Conservation (phyloP, 2,329 filamentous ascomycete species). For the Ramichloridium luteum region DNA sequence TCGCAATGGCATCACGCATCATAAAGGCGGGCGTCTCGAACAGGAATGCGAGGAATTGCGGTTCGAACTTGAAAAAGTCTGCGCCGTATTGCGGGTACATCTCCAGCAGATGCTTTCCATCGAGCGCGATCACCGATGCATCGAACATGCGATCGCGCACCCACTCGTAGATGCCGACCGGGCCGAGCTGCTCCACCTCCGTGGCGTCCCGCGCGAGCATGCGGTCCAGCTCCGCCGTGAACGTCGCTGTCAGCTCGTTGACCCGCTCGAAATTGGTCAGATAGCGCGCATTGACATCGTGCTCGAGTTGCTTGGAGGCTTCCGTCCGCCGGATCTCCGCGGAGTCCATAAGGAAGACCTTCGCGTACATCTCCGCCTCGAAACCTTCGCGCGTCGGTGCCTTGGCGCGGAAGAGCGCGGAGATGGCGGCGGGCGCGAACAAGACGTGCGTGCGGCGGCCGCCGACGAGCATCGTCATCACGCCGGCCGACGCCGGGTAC, state of each 20-base stretch:
- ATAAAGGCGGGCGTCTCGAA: constrained; percentile 19
- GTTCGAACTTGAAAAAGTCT: constrained; percentile 23
- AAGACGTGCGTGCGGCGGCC: constrained; percentile 20
- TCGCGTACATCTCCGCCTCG: constrained; percentile 16
- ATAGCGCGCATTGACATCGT: constrained; percentile 19
- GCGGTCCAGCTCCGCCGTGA: constrained; percentile 13
- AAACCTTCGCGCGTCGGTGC: constrained; percentile 16
- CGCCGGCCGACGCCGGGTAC: constrained; percentile 17
- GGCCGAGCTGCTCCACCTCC: constrained; percentile 10
- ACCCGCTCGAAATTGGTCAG: constrained; percentile 20
- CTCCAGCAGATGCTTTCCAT: constrained; percentile 20
- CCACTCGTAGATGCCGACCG: constrained; percentile 21
- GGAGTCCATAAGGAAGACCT: constrained; percentile 16
- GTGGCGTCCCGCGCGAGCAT: constrained; percentile 14
- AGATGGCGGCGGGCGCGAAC: constrained; percentile 14
- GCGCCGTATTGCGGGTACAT: constrained; percentile 19
- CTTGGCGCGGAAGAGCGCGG: constrained; percentile 19
- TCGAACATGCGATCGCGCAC: constrained; percentile 21
- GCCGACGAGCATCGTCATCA: constrained; percentile 20
- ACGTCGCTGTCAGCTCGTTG: constrained; percentile 21
- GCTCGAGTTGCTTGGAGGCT: constrained; percentile 14
- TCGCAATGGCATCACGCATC: constrained; percentile 13
- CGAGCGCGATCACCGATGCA: constrained; percentile 19
- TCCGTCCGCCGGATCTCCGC: constrained; percentile 15
- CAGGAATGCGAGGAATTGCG: constrained; percentile 20